These are phyloP conservation scores for Fusarium equiseti DNA, from an alignment of 2,329 filamentous ascomycete species.

Conservation along the genomic window DNA sequence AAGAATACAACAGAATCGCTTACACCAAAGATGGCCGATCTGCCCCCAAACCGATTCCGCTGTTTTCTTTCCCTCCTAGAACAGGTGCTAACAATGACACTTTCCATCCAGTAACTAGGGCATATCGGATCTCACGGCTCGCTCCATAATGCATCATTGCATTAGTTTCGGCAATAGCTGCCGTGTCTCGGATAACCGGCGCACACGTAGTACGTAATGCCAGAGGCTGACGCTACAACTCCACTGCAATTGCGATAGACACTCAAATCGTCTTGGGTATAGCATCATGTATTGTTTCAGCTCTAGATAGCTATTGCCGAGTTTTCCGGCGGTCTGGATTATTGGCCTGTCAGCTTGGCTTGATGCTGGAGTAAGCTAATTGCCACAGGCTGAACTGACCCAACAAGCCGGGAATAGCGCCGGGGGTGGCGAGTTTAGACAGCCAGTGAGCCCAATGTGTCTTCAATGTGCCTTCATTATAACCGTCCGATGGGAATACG, in stretches of 20 bases:
- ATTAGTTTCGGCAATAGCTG: conserved; percentile 27
- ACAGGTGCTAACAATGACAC: not conserved
- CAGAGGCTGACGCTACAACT: conserved; percentile 5
- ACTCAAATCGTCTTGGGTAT: not conserved
- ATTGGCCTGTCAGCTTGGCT: not conserved
- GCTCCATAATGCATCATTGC: conserved; percentile 9
- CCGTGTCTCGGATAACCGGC: conserved; percentile 40
- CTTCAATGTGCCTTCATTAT: not conserved
- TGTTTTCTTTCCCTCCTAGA: too few species aligned
- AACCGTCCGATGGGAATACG: not conserved
- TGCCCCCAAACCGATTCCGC: too few species aligned
- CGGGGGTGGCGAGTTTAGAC: not conserved
- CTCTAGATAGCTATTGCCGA: conserved; percentile 6
- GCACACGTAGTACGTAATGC: conserved; percentile 18
- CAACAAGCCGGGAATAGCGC: not conserved
- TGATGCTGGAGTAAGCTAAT: not conserved
- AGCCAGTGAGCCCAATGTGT: not conserved
- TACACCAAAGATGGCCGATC: too few species aligned
- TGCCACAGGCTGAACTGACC: not conserved
- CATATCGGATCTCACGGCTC: conserved; percentile 40
- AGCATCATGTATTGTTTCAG: not conserved
- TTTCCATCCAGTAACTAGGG: not conserved
- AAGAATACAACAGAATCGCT: too few species aligned
- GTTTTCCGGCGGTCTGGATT: conserved; percentile 13
- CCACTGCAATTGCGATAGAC: conserved; percentile 11